Evolutionary conservation across 306 rosid genomes (phyloP), one percentile per base, ranked within the genome.

Genomic region (Fagus crenata): DNA sequence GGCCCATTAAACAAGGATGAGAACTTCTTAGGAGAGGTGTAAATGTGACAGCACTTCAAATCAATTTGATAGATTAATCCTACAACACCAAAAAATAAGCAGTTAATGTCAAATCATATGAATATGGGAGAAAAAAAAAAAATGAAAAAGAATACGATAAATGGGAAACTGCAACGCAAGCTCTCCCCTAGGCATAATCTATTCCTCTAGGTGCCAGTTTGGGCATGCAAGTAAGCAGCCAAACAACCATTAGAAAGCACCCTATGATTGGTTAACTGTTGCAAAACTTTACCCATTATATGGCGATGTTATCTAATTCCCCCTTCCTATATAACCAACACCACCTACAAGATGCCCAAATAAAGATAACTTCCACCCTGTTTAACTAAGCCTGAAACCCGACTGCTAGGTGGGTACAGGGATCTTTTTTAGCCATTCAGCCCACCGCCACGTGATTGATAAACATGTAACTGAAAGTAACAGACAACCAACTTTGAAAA

Each of bases 1-100:
- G 85, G 58, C 81, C 91, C 90, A 74, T 83, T 78, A 64, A 86
- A 82, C 12, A 75, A 82, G 75, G 88, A 85, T 14, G 85, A 87
- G 42, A 87, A 79, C 68, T 67, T 79, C 59, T 53, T 80, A 0
- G 54, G 81, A 49, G 84, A 77, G 51, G 67, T 78, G 77, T 72
- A 56, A 37, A 75, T 31, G 80, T 75, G 31, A 67, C 84, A 79
- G 63, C 55, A 71, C 75, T 84, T 72, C 72, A 77, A 87, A 67
- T 67, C 83, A 75, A 72, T 83, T 17, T 70, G 84, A 49, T 70
- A 58, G 77, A 77, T 72, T 3, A 82, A 46, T 75, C 88, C 97
- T 89, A 89, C 85, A 88, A 41, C 63, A 36, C 53, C 11, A 67
- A 64, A 42, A 13, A 22, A n/a, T 7, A 68, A 63, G 2, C 6